Conservation (phyloP, 345 rosid genomes). For the Lepidium aucheri region DNA sequence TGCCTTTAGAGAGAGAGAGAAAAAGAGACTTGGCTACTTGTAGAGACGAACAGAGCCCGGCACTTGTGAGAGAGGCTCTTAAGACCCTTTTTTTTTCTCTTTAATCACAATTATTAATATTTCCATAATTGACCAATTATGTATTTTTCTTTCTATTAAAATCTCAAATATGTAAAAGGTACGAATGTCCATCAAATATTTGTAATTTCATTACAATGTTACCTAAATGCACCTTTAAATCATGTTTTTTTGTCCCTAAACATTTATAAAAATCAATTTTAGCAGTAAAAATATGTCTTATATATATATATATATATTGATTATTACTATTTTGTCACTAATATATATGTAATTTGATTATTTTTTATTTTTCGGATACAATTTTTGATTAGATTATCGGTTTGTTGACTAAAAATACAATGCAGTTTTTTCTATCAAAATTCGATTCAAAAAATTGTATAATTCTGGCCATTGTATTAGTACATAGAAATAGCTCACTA, state of each 20-base stretch:
- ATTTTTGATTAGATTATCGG: too few species aligned
- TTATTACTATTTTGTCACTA: too few species aligned
- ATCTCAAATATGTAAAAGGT: neutral
- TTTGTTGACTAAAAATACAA: too few species aligned
- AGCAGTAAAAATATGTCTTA: too few species aligned
- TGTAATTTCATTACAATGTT: neutral
- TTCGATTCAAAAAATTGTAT: too few species aligned
- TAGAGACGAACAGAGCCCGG: conserved; percentile 19
- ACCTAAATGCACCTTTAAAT: neutral
- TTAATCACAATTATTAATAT: conserved; percentile 1
- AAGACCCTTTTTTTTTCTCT: neutral
- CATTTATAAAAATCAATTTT: too few species aligned
- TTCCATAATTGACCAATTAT: conserved; percentile 8
- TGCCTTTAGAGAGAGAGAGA: neutral
- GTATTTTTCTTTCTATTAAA: neutral
- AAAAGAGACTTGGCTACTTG: conserved; percentile 23
- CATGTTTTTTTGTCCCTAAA: neutral
- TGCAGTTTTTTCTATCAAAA: too few species aligned
- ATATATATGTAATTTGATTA: too few species aligned
- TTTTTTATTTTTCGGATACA: too few species aligned
- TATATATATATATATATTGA: too few species aligned
- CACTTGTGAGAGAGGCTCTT: conserved; percentile 9
- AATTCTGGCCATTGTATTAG: neutral
- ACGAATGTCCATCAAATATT: conserved; percentile 7
- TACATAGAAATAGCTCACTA: neutral